These are phyloP conservation scores for Pestalotiopsis fici DNA, from an alignment of 2,329 filamentous ascomycete genomes.

Conservation along the genomic window DNA sequence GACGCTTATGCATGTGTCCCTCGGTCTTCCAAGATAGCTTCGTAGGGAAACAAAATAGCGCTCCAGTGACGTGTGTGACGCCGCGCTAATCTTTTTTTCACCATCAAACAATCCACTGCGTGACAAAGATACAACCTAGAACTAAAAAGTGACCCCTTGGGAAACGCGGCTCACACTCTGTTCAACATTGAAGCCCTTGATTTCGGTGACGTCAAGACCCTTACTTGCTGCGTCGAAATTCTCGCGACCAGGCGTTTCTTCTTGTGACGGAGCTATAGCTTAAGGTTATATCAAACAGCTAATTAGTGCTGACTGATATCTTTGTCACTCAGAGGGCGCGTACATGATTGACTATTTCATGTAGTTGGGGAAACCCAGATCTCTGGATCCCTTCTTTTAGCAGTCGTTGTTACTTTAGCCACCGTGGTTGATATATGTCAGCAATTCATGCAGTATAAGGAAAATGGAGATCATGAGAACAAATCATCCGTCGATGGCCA, in stretches of 20 bases:
- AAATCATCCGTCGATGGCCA: not conserved
- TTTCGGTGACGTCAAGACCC: too few species aligned
- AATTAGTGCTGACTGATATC: not conserved
- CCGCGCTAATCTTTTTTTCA: not conserved
- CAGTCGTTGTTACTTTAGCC: not conserved
- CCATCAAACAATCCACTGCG: not conserved
- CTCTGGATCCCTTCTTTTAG: not conserved
- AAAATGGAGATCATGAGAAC: not conserved
- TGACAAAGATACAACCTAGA: too few species aligned
- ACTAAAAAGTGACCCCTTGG: too few species aligned
- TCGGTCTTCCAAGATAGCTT: not conserved
- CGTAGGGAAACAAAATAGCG: not conserved
- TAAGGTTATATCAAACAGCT: not conserved
- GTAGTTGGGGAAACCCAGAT: not conserved
- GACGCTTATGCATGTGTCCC: not conserved
- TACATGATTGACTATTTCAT: not conserved
- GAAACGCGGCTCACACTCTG: too few species aligned
- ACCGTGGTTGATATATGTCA: not conserved
- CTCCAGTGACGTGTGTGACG: not conserved
- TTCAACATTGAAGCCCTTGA: too few species aligned
- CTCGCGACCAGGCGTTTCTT: not conserved
- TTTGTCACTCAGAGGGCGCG: not conserved
- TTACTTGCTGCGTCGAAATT: too few species aligned
- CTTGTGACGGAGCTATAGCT: not conserved
- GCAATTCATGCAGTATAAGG: not conserved